phyloP scores from a whole-genome alignment of 495 filamentous ascomycete species.

The Aspergillus olivimuriae region DNA sequence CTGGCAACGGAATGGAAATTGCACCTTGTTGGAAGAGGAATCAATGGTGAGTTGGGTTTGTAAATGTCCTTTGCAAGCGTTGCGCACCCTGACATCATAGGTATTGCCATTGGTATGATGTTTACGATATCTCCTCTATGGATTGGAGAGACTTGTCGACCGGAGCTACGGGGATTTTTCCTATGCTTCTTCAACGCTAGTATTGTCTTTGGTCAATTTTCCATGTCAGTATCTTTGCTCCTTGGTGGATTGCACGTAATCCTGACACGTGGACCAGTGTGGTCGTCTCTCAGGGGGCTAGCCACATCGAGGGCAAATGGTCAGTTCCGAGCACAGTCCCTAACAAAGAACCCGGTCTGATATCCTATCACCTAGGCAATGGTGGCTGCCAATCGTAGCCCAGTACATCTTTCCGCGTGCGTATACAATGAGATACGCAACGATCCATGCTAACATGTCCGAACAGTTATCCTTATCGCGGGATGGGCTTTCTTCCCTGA shows the following conservation, averaged over 20 bases:
- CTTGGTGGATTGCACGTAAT: background rate
- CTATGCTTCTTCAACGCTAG: constrained; percentile 23
- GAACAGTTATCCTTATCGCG: constrained; percentile 10
- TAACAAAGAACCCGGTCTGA: background rate
- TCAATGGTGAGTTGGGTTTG: constrained; percentile 11
- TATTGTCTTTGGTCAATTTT: constrained; percentile 18
- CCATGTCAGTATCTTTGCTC: constrained; percentile 7
- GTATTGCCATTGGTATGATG: constrained; percentile 8
- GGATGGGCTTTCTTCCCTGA: constrained; percentile 18
- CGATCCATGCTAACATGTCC: background rate
- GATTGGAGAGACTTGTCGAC: constrained; percentile 22
- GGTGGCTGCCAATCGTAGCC: constrained; percentile 19
- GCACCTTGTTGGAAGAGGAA: constrained; percentile 15
- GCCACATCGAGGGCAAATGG: constrained; percentile 4
- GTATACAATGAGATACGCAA: background rate
- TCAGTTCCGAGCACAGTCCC: background rate
- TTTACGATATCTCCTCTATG: constrained; percentile 20
- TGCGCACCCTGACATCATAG: background rate
- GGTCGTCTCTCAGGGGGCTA: constrained; percentile 1
- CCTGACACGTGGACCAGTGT: constrained; percentile 1
- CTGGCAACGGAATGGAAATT: constrained; percentile 14
- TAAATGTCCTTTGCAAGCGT: background rate
- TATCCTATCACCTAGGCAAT: constrained; percentile 10
- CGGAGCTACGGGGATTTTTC: constrained; percentile 19
- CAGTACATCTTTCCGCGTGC: constrained; percentile 19